Base-by-base conservation (phyloP, 495 filamentous ascomycete species). In the Pyrenopolyporus hunteri region DNA sequence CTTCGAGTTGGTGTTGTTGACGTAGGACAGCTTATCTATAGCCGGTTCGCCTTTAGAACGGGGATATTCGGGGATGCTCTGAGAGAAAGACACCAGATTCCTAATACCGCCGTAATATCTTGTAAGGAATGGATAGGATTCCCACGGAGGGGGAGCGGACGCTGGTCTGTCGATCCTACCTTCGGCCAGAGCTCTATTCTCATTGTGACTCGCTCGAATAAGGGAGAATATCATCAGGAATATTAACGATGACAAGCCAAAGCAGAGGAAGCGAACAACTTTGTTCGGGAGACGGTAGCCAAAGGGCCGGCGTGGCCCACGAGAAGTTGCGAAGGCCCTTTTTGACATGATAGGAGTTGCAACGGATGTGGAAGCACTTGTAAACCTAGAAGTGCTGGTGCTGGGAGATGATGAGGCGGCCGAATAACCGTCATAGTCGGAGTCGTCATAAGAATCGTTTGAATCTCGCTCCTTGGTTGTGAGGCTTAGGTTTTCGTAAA, bases 21-120 rank as follows among this genome's bases (percentile, higher is more conserved):
- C 35, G 14, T 66, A 63, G 13, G 31, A 47, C 10, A 66, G 29
- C 39, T 60, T 50, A 49, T 75, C 73, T 17, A 70, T 39, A 6
- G 74, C 69, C 16, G 64, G 60, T 54, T 81, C 79, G 23, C 83
- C 83, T 25, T 74, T 73, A 1, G 73, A 54, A 10, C 78, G 78
- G n/a, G 91, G 91, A 70, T 92, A 97, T 68, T 97, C 89, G 8
- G 92, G 87, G 1, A 79, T 71, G 55, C 88, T 90, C 8, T 88
- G 75, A 11, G 73, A 67, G 37, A 85, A 77, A 6, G 83, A 70
- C 0, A 89, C 83, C 56, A 96, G 63, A 1, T 78, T 85, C 56
- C 83, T 78, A 39, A 97, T 78, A 0, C 92, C 92, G 11, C 92
- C 92, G 70, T 94, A 88, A 70, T 97, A 97, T 49, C 92, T 80